Conservation (phyloP, 2,329 filamentous ascomycete species). For the Stemphylium vesicarium region DNA sequence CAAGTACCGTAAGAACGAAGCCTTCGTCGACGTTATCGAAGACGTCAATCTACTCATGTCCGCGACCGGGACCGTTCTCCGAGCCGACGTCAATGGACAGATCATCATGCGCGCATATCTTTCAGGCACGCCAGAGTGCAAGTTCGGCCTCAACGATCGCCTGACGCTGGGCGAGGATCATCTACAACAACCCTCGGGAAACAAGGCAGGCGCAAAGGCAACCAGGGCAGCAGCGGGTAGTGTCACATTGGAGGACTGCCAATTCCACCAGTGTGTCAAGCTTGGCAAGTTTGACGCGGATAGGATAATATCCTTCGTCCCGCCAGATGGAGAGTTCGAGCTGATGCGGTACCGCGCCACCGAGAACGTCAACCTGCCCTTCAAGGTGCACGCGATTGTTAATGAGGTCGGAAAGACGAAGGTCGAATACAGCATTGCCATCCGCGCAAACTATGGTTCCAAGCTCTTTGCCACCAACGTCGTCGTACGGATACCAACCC, state of each 20-base stretch:
- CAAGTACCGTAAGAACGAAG: slow-evolving; percentile 99
- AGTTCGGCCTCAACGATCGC: slow-evolving; percentile 96
- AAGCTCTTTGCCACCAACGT: slow-evolving; percentile 99
- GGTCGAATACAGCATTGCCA: slow-evolving; percentile 97
- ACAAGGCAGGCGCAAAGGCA: slow-evolving; percentile 80
- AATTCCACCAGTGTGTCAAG: slow-evolving; percentile 99
- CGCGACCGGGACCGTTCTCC: slow-evolving; percentile 91
- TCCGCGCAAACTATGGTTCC: slow-evolving; percentile 93
- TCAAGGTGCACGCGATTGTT: slow-evolving; percentile 98
- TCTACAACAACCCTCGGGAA: slow-evolving; percentile 71
- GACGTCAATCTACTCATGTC: slow-evolving; percentile 99
- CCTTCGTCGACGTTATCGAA: slow-evolving; percentile 98
- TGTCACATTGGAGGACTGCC: slow-evolving; percentile 95
- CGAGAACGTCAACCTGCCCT: slow-evolving; percentile 97
- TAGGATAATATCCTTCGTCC: slow-evolving; percentile 95
- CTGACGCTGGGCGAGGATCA: slow-evolving; percentile 77
- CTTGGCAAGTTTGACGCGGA: slow-evolving; percentile 96
- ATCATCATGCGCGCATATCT: slow-evolving; percentile 99
- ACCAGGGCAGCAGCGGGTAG: slow-evolving; percentile 95
- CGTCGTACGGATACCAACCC: slow-evolving; percentile 90
- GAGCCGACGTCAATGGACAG: slow-evolving; percentile 94
- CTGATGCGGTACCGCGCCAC: slow-evolving; percentile 98
- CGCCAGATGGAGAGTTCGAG: slow-evolving; percentile 97
- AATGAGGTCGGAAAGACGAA: slow-evolving; percentile 97
- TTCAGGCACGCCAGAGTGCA: slow-evolving; percentile 95